These are phyloP conservation scores for Tetrapisispora pingtungensis DNA, from an alignment of 805 yeast genomes.

Conservation along the genomic window DNA sequence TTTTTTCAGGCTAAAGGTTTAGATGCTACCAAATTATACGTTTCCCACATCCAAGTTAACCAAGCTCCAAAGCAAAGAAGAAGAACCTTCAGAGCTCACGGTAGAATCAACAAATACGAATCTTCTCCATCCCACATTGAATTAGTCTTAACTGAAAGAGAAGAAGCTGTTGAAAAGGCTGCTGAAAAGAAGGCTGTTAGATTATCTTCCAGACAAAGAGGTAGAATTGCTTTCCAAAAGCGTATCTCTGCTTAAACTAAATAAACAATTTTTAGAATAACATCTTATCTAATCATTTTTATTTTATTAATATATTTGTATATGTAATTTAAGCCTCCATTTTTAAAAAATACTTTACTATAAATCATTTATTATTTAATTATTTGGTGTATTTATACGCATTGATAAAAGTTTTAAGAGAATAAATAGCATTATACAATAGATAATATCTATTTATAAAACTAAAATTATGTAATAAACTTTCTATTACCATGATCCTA, in stretches of 20 bases:
- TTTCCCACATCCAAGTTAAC: constrained; percentile 99
- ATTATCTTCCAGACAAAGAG: constrained; percentile 85
- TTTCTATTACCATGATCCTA: no score
- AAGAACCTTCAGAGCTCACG: constrained; percentile 99
- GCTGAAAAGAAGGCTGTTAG: constrained; percentile 56
- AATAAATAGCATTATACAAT: no score
- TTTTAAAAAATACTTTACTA: background rate
- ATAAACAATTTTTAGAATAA: constrained; percentile 2
- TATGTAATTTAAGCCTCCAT: constrained; percentile 5
- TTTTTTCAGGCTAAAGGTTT: constrained; percentile 74
- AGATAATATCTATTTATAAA: no score
- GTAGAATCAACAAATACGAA: constrained; percentile 99
- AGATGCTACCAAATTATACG: constrained; percentile 86
- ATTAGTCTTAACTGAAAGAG: constrained; percentile 91
- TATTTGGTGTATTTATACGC: background rate
- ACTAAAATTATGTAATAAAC: no score
- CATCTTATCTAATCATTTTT: constrained; percentile 4
- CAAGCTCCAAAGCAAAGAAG: constrained; percentile 99
- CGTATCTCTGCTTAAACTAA: constrained; percentile 56
- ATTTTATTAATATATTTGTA: constrained; percentile 3
- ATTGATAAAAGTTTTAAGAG: background rate
- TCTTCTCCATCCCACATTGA: constrained; percentile 98
- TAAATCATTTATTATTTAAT: background rate
- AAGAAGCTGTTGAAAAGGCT: constrained; percentile 89
- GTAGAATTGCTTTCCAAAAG: constrained; percentile 83